Percentiles rank a stretch among this genome's conserved stretches.
These are phyloP conservation scores for Lomentospora prolificans DNA, from an alignment of 2,329 filamentous ascomycete species.

Conservation along the genomic window DNA sequence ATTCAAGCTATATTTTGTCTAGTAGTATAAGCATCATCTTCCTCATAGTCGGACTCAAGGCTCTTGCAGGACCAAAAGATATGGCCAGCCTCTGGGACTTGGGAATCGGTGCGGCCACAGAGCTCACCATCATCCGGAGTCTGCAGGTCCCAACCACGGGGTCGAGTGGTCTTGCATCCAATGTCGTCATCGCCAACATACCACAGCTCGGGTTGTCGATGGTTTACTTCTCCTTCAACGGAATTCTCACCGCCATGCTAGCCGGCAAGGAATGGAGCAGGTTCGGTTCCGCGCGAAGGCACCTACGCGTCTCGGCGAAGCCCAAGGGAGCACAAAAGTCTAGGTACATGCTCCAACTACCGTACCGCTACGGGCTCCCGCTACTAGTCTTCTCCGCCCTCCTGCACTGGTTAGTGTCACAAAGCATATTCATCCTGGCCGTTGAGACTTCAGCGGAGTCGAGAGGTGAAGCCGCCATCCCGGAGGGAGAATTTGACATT, in stretches of 20 bases:
- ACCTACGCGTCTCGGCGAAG: neutral
- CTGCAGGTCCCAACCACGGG: too few relatives aligned
- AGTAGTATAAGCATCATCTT: too few relatives aligned
- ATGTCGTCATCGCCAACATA: neutral
- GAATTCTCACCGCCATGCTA: neutral
- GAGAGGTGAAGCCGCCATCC: too few relatives aligned
- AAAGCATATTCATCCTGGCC: neutral
- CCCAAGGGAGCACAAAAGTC: slow-evolving; percentile 15
- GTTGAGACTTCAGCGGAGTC: too few relatives aligned
- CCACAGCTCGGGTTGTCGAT: neutral
- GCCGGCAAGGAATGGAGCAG: neutral
- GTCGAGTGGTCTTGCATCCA: neutral
- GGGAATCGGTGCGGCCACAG: neutral
- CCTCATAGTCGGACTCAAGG: too few relatives aligned
- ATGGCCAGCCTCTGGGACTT: neutral
- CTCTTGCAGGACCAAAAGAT: too few relatives aligned
- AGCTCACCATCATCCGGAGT: neutral
- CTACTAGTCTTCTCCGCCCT: slow-evolving; percentile 10
- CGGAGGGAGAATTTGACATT: too few relatives aligned
- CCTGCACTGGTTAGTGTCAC: neutral
- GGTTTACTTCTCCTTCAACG: neutral
- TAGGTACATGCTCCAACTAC: slow-evolving; percentile 16
- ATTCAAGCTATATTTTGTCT: too few relatives aligned
- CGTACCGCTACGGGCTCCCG: slow-evolving; percentile 16
- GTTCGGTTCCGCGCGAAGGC: neutral